Evolutionary conservation across 768 basidiomycete species (phyloP), one percentile per base, ranked within the genome.

Genomic region (Xerocomus brunneocitrinus): DNA sequence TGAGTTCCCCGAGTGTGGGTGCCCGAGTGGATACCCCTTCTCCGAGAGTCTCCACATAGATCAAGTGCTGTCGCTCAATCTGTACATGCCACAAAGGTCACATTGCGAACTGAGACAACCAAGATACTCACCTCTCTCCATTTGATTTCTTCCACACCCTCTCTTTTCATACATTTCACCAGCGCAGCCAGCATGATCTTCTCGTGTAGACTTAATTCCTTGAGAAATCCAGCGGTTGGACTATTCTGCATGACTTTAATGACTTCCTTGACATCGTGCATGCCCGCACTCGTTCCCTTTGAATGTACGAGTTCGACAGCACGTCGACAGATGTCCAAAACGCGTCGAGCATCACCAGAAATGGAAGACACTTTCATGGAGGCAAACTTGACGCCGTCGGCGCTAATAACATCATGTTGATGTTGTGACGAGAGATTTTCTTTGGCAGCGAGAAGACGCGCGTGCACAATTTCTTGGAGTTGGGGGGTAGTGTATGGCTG

Each of bases 311-410:
- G 79, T 67, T 95, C 94, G 6, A 94, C 90, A 0, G 90, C 85
- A 0, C 93, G 87, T 84, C 95, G 78, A 72, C 93, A 97, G 43
- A 95, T 88, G 66, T 99, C 97, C 53, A 99, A 75, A 5, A 95
- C 89, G 30, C 95, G 78, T 49, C 97, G 76, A 1, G 97, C 97
- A 67, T 99, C 97, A 27, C 97, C 97, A 52, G 91, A 95, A 53
- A 97, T 90, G 9, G 72, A 74, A 2, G 85, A 81, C 53, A 87
- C 84, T 62, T 81, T 83, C 69, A 82, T 91, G 1, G 95, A 87
- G 4, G 91, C 91, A 55, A 93, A 82, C 64, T 83, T 87, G 58
- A 98, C 79, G 1, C 89, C 95, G 62, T 93, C 92, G 0, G 71
- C 53, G 10, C 72, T 76, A 22, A 90, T 76, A 10, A 87, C 80